These are phyloP conservation scores for Cetradonia linearis DNA, from an alignment of 495 filamentous ascomycete genomes.

Conservation along the genomic window DNA sequence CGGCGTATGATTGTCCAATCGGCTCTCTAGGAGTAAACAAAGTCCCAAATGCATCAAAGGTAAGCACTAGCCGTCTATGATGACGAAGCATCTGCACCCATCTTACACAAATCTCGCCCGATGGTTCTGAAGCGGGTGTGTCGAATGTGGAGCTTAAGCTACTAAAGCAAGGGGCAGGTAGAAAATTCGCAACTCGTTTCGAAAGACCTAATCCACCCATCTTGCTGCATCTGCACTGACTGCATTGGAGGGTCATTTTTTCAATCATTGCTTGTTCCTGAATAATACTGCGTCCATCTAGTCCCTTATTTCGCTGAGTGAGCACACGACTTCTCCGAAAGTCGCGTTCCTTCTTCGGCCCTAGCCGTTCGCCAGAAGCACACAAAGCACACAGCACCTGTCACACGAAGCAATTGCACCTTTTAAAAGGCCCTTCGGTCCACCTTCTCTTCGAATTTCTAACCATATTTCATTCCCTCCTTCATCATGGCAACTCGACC, in stretches of 20 bases:
- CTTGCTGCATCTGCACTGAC: background rate
- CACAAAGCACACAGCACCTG: background rate
- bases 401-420: background rate
- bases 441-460: background rate
- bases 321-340: background rate
- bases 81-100: slow-evolving; percentile 1
- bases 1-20: slow-evolving; percentile 52
- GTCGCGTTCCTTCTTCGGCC: background rate
- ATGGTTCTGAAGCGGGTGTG: too few relatives aligned
- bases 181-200: background rate
- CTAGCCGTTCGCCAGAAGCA: background rate
- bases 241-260: background rate
- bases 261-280: background rate
- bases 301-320: background rate
- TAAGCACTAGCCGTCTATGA: slow-evolving; percentile 37
- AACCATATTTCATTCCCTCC: background rate
- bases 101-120: background rate
- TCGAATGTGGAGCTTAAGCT: background rate
- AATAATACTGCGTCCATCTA: background rate
- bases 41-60: slow-evolving; percentile 71
- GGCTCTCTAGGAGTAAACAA: slow-evolving; percentile 54
- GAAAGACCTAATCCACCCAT: background rate
- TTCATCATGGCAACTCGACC: slow-evolving; percentile 69
- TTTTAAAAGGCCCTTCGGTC: background rate
- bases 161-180: background rate